Evolutionary conservation across 805 yeast genomes (phyloP).

Genomic region (Phaffomyces thermotolerans): DNA sequence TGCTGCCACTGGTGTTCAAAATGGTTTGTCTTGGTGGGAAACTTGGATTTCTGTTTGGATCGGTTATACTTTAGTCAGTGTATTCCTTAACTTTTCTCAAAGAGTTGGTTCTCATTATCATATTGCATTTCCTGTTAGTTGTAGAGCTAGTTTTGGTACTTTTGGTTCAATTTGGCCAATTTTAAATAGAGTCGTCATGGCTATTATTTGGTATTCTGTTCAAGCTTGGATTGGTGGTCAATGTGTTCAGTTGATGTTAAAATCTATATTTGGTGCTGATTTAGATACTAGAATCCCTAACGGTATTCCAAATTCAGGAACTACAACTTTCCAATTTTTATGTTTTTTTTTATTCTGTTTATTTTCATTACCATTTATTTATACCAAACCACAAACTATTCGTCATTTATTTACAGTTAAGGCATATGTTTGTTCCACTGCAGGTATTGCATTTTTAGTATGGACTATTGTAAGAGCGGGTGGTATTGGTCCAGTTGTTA

Average conservation of each 20-base stretch:
- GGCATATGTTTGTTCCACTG: slow-evolving; percentile 71
- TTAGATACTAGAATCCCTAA: slow-evolving; percentile 57
- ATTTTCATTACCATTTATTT: slow-evolving; percentile 68
- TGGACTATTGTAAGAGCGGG: slow-evolving; percentile 80
- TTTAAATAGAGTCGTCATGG: slow-evolving; percentile 81
- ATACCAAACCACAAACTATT: slow-evolving; percentile 74
- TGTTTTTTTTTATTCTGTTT: slow-evolving; percentile 80
- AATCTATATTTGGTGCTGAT: slow-evolving; percentile 66
- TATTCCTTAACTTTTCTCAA: slow-evolving; percentile 64
- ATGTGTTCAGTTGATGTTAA: slow-evolving; percentile 70
- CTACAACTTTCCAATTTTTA: slow-evolving; percentile 67
- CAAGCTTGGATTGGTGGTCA: slow-evolving; percentile 83
- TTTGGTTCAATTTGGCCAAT: slow-evolving; percentile 88
- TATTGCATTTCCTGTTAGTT: slow-evolving; percentile 75
- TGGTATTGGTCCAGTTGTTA: slow-evolving; percentile 70
- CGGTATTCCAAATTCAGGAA: slow-evolving; percentile 48
- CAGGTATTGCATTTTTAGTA: slow-evolving; percentile 73
- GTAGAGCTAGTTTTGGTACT: slow-evolving; percentile 78
- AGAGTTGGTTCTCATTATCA: slow-evolving; percentile 79
- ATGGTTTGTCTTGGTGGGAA: slow-evolving; percentile 86
- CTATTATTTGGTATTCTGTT: slow-evolving; percentile 82
- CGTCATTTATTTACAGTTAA: slow-evolving; percentile 81
- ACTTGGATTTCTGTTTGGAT: slow-evolving; percentile 86
- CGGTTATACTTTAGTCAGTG: slow-evolving; percentile 66
- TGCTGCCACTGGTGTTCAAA: slow-evolving; percentile 75